Evolutionary conservation across 129 eudicot species (phyloP), one percentile per base, ranked within the genome.

Genomic region (Gnaphalium uliginosum): DNA sequence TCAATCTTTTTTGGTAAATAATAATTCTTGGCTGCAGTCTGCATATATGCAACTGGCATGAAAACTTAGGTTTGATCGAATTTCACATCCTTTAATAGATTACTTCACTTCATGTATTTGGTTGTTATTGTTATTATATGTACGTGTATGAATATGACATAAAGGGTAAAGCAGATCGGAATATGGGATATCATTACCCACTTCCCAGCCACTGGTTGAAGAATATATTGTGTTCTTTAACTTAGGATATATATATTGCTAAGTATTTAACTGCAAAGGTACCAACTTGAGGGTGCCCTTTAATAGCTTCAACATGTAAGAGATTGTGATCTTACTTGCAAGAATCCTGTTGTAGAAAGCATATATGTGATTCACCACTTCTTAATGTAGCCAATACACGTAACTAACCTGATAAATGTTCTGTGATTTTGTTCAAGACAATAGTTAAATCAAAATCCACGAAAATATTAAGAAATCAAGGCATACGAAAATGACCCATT

Each of bases 311-410:
- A 71, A 6, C 69, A 23, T 73, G 41, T 29, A 13, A 26, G 3
- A 8, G n/a, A 43, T n/a, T 27, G 58, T 64, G 10, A 67, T 10
- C 48, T 46, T 27, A 9, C 41, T 71, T 54, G 30, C n/a, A 53
- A 71, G 62, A 62, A 14, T 62, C 9, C 43, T 18, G 37, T 35
- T 72, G 53, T 17, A 59, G 18, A 41, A 61, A 59, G 77, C 77
- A 35, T 73, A 29, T 59, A n/a, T n/a, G n/a, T n/a, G 76, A 11
- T 23, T 73, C 15, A 37, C 23, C 54, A 73, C 57, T 37, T 58
- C 15, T 18, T 10, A 30, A n/a, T 19, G 51, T 54, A 10, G 32
- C 58, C 4, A 0, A 21, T 51, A 11, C 13, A 21, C 8, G 39
- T 48, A 54, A 43, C 26, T 27, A 35, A 35, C 9, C 41, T 35